Evolutionary conservation across 108 stramenopile species (phyloP).

Genomic region (Mediolabrus comicus): DNA sequence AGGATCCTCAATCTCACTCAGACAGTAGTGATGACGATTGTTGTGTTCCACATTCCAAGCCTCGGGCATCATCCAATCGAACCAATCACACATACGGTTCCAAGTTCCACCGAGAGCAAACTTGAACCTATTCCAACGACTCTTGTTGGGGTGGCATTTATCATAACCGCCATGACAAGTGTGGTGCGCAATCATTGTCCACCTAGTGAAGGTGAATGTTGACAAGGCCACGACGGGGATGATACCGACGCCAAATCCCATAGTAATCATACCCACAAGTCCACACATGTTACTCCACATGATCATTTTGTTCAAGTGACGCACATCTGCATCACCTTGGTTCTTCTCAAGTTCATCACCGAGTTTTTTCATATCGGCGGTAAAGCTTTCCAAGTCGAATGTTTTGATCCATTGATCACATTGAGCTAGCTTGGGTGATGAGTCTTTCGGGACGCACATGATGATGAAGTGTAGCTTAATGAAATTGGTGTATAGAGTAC

Average conservation of each 20-base stretch:
- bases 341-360: conserved; percentile 76
- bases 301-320: conserved; percentile 89
- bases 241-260: conserved; percentile 50
- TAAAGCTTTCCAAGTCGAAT: conserved; percentile 80
- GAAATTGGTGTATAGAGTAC: neutral
- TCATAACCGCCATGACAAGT: conserved; percentile 89
- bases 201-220: conserved; percentile 74
- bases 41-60: conserved; percentile 96
- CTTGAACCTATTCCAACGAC: conserved; percentile 70
- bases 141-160: conserved; percentile 72
- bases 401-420: conserved; percentile 78
- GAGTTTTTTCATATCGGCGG: conserved; percentile 73
- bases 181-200: conserved; percentile 92
- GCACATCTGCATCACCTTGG: conserved; percentile 82
- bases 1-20: conserved; percentile 81
- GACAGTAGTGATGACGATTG: conserved; percentile 87
- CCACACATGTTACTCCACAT: conserved; percentile 77
- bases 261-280: conserved; percentile 67
- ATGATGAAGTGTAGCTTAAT: neutral
- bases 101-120: conserved; percentile 73
- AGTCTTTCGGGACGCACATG: conserved; percentile 34
- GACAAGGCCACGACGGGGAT: conserved; percentile 58
- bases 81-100: conserved; percentile 78
- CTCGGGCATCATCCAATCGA: conserved; percentile 91
- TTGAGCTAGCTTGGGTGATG: conserved; percentile 33